These are phyloP conservation scores for Guillardia theta DNA, from an alignment of 78 protist genomes.

Conservation along the genomic window DNA sequence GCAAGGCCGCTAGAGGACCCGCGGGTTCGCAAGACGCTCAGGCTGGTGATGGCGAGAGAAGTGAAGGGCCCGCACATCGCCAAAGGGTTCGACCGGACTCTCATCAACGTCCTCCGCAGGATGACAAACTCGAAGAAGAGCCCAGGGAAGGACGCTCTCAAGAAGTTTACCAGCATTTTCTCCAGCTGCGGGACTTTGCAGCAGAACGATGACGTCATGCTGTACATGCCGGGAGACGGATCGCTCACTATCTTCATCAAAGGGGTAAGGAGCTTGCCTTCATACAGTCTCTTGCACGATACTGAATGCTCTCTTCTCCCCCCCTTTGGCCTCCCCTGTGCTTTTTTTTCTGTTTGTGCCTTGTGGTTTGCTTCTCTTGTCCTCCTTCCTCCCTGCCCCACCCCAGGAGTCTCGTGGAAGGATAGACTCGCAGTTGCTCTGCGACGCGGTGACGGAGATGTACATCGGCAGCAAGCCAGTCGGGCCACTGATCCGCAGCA, in stretches of 20 bases:
- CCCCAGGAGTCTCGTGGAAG: not conserved
- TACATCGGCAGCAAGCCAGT: not conserved
- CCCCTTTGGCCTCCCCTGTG: not conserved
- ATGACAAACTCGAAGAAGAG: not conserved
- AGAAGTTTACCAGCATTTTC: not conserved
- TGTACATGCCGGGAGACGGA: not conserved
- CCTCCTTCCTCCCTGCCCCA: not conserved
- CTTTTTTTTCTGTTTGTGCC: not conserved
- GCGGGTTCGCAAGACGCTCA: not conserved
- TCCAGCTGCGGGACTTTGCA: not conserved
- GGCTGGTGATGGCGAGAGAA: conserved; percentile 9
- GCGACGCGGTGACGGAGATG: conserved; percentile 8
- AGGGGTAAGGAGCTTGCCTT: not conserved
- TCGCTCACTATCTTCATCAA: not conserved
- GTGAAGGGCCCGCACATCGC: conserved; percentile 24
- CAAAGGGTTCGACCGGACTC: not conserved
- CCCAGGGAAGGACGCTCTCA: not conserved
- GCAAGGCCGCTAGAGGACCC: not conserved
- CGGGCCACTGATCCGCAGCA: not conserved
- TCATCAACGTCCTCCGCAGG: not conserved
- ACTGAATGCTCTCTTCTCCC: not conserved
- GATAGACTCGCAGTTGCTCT: not conserved
- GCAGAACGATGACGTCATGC: not conserved
- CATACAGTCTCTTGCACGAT: not conserved
- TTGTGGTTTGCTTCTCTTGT: not conserved